These are phyloP conservation scores for Alternaria viburni DNA, from an alignment of 2,329 filamentous ascomycete species.

Conservation along the genomic window DNA sequence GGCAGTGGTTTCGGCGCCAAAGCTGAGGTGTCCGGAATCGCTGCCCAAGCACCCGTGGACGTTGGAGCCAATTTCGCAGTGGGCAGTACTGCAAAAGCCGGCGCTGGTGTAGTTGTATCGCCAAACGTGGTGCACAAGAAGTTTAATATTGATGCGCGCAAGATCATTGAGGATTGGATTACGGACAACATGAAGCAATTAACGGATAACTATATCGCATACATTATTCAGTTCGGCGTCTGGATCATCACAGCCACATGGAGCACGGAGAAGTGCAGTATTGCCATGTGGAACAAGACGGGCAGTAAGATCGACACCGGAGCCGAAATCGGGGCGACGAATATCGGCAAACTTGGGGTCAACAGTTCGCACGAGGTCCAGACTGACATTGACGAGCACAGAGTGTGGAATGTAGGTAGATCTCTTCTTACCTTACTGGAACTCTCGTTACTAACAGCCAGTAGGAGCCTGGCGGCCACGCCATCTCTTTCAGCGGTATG, in stretches of 20 bases:
- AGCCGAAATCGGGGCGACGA: neutral
- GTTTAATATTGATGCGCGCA: neutral
- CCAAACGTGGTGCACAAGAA: neutral
- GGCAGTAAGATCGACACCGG: neutral
- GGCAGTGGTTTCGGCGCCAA: neutral
- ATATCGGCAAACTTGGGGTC: neutral
- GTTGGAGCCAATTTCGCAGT: neutral
- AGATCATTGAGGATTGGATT: neutral
- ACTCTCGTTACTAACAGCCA: neutral
- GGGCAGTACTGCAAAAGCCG: neutral
- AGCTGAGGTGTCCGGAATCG: neutral
- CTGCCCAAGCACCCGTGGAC: neutral
- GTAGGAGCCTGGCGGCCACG: neutral
- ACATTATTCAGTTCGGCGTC: neutral
- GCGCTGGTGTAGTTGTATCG: neutral
- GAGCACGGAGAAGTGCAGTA: neutral
- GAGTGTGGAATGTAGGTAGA: neutral
- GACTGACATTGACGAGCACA: neutral
- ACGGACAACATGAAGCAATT: neutral
- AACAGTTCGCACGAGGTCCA: neutral
- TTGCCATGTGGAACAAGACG: neutral
- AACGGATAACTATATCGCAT: neutral
- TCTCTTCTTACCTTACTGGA: no score
- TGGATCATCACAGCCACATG: neutral
- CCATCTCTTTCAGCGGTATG: neutral